Percentiles rank a stretch among this genome's conserved stretches.
Evolutionary conservation across 306 rosid genomes (phyloP).

Genomic region (Canavalia gladiata): DNA sequence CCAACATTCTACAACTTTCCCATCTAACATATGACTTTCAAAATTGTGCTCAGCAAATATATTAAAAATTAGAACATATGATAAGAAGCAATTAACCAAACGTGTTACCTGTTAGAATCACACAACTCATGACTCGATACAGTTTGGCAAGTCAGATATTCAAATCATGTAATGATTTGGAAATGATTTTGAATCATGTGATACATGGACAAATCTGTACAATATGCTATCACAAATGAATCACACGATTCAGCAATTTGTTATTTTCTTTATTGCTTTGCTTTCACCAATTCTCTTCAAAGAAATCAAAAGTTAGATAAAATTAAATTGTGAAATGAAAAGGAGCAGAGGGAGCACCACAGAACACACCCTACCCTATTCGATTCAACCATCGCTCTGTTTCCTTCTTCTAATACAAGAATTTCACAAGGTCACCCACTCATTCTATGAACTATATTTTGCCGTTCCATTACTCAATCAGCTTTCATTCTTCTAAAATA

Average conservation of each 20-base stretch:
- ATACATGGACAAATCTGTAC: neutral
- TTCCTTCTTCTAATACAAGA: neutral
- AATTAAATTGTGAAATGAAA: neutral
- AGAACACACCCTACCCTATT: neutral
- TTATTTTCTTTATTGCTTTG: neutral
- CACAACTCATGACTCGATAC: neutral
- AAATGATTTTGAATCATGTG: constrained; percentile 11
- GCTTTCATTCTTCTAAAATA: neutral
- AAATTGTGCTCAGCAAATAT: constrained; percentile 49
- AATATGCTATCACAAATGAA: neutral
- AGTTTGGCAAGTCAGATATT: neutral
- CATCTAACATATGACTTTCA: constrained; percentile 54
- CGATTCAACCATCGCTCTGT: neutral
- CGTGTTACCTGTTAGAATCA: neutral
- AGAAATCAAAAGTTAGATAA: neutral
- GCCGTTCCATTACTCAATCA: neutral
- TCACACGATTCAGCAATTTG: neutral
- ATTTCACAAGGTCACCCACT: neutral
- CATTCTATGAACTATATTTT: neutral
- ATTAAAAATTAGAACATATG: constrained; percentile 35
- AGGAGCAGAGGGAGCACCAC: neutral
- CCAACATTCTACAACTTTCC: constrained; percentile 38
- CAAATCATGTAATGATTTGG: neutral
- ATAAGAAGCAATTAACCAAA: constrained; percentile 26
- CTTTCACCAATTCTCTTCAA: neutral